Evolutionary conservation across 2,329 filamentous ascomycete genomes (phyloP).

Genomic region (Penicillium thymicola): DNA sequence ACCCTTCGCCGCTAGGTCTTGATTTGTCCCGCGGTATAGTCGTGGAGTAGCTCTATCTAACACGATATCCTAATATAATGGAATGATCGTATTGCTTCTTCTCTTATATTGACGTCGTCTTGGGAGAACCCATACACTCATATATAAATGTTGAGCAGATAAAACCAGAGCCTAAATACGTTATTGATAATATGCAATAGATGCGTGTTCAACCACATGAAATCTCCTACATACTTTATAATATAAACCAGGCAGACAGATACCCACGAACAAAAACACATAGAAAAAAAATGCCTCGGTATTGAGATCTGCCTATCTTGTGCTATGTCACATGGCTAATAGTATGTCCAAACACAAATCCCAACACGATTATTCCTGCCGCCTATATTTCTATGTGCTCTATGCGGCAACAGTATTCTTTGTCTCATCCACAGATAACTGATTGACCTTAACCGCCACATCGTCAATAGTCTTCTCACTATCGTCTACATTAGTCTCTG

Average conservation of each 20-base stretch:
- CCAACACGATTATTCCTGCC: neutral
- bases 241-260: neutral
- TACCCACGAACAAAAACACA: neutral
- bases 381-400: slow-evolving; percentile 5
- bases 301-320: neutral
- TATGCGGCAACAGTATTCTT: slow-evolving; percentile 3
- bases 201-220: neutral
- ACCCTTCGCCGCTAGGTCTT: neutral
- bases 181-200: neutral
- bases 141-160: slow-evolving; percentile 9
- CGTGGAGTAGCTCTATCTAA: neutral
- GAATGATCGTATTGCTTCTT: no score
- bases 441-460: slow-evolving; percentile 1
- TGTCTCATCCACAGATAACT: neutral
- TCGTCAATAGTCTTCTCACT: slow-evolving; percentile 5
- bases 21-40: neutral
- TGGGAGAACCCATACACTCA: neutral
- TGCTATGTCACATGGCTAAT: neutral
- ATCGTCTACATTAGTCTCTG: neutral
- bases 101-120: neutral
- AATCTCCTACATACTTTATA: neutral
- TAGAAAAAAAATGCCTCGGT: neutral
- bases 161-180: neutral
- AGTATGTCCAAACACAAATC: neutral
- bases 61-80: neutral